Base-by-base conservation (phyloP, 2,329 filamentous ascomycete species). In the Dactylellina leptospora region DNA sequence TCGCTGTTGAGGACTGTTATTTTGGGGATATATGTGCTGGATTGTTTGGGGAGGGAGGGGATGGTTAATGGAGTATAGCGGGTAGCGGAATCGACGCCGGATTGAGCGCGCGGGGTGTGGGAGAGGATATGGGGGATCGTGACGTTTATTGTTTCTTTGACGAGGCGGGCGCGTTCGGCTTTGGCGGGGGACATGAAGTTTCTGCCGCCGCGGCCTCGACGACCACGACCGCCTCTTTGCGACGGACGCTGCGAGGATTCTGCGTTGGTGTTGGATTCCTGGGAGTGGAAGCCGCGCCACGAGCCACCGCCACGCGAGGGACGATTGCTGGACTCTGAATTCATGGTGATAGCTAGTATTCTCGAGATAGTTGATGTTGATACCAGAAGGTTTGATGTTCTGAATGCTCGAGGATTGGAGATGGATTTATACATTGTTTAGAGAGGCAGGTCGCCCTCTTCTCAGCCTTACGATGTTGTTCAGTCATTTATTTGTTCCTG, bases 71-170 rank as follows among this genome's bases (percentile, higher is more conserved):
- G 75, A 48, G 59, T 69, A 54, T 88, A 78, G 74, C 86, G 83
- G 2, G 23, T 36, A 1, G 84, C 82, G 0, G 80, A 78, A 1
- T 86, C 82, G 27, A 84, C 79, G 0, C 86, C 86, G 45, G 80
- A 80, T n/a, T 82, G 82, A 0, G 86, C 86, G 53, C 85, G 82
- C 11, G 84, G 80, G 74, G 85, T 84, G 1, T 83, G 81, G 0
- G 81, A 78, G 1, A 88, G 79, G 6, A 88, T 79, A 0, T 83
- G 80, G 1, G 87, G 87, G 9, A 89, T 83, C n/a, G 82, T 80
- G 75, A 84, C 84, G 78, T 87, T 87, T 69, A 88, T 78, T 1
- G 86, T 87, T 6, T 83, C 81, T 58, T 83, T 84, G 27, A 85
- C 85, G 63, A 82, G 81, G 75, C 87, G 87, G 0, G 83, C 82